A percentile compares a stretch with the other conserved stretches of the same genome.
Conservation (phyloP, 495 filamentous ascomycete genomes). For the Lichina pygmaea region DNA sequence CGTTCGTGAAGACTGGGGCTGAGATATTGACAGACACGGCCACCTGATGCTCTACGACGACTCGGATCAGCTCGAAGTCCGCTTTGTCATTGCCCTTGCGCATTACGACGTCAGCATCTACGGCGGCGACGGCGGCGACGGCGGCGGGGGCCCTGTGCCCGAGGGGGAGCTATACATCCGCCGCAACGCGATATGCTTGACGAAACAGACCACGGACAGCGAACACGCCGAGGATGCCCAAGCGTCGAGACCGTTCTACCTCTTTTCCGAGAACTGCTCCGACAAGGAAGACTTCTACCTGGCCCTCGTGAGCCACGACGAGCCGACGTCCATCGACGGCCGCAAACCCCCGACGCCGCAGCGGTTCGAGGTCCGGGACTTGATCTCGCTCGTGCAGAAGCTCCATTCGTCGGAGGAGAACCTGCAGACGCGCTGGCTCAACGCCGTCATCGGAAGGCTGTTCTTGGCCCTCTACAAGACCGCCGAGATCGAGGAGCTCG, state of each 20-base stretch:
- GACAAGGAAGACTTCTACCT: constrained; percentile 98
- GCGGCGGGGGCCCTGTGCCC: constrained; percentile 19
- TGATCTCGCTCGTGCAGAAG: constrained; percentile 63
- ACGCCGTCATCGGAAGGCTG: constrained; percentile 63
- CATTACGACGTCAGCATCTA: constrained; percentile 72
- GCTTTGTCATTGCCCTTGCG: constrained; percentile 77
- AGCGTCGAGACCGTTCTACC: constrained; percentile 53
- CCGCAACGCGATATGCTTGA: constrained; percentile 74
- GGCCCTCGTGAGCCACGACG: constrained; percentile 64
- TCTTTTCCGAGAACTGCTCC: constrained; percentile 83
- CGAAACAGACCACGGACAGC: constrained; percentile 33
- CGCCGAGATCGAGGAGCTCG: constrained; percentile 44
- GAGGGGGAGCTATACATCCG: constrained; percentile 76
- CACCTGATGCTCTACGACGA: constrained; percentile 97
- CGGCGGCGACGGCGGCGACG: constrained; percentile 53
- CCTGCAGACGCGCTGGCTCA: constrained; percentile 79
- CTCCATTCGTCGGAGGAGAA: constrained; percentile 84
- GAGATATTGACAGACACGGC: constrained; percentile 36
- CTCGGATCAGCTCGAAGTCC: constrained; percentile 62
- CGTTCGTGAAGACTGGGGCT: neutral
- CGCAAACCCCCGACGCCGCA: constrained; percentile 41
- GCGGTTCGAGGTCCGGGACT: constrained; percentile 57
- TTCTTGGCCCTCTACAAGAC: constrained; percentile 79
- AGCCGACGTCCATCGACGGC: constrained; percentile 27
- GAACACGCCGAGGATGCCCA: constrained; percentile 22